Conservation (phyloP, 305 asterid genomes). For the Rubia balearica region DNA sequence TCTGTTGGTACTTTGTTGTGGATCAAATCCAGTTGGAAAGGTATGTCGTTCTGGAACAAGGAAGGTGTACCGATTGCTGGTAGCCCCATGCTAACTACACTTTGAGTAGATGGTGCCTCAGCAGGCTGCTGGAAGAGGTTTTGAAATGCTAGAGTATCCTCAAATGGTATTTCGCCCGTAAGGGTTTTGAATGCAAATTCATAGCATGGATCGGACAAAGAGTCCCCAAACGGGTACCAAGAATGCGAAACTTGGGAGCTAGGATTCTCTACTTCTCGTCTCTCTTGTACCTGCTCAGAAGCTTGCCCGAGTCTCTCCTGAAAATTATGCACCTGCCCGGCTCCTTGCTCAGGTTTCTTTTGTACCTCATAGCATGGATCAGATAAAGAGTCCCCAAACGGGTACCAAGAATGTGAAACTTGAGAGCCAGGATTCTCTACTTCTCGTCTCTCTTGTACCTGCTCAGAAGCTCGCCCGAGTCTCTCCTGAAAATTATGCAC, state of each 20-base stretch:
- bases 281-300: constrained; percentile 21
- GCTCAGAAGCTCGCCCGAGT: constrained; percentile 21
- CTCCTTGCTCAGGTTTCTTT: constrained; percentile 23
- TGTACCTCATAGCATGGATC: constrained; percentile 61
- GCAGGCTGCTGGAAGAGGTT: constrained; percentile 12
- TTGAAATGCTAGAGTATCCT: constrained; percentile 18
- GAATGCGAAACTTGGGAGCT: constrained; percentile 26
- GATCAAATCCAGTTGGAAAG: constrained; percentile 19
- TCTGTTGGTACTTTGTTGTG: constrained; percentile 23
- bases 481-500: constrained; percentile 12
- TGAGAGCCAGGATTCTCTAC: constrained; percentile 26
- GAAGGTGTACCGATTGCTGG: constrained; percentile 26
- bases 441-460: constrained; percentile 22
- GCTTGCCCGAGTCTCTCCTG: constrained; percentile 23
- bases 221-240: constrained; percentile 41
- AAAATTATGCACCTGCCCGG: constrained; percentile 9
- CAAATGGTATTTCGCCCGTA: constrained; percentile 52
- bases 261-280: constrained; percentile 24
- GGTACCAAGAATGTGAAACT: constrained; percentile 28
- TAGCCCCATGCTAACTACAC: constrained; percentile 22
- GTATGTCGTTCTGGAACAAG: constrained; percentile 31
- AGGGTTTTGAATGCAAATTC: constrained; percentile 70
- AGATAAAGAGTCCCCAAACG: constrained; percentile 52
- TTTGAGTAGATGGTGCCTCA: constrained; percentile 11
- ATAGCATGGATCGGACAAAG: constrained; percentile 57